phyloP scores from a whole-genome alignment of 129 eudicot species.

The carrot (Daucus carota) region DH1_v3.0 NC_030382.2:14052501-14053000 shows the following conservation, averaged over 20 bases:
- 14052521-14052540: neutral
- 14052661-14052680: neutral
- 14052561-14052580: neutral
- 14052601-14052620: neutral
- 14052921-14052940: constrained; percentile 72
- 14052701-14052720: constrained; percentile 71
- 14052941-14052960: constrained; percentile 91
- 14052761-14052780: constrained; percentile 90
- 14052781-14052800: constrained; percentile 76
- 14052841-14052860: constrained; percentile 65
- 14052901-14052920: constrained; percentile 80
- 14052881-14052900: constrained; percentile 63
- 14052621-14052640: neutral
- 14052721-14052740: constrained; percentile 77
- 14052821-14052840: constrained; percentile 82
- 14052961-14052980: neutral
- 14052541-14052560: neutral
- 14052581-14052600: neutral
- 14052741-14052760: constrained; percentile 50
- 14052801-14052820: constrained; percentile 72
- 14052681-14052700: neutral
- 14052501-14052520: neutral
- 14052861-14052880: constrained; percentile 62
- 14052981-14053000: constrained; percentile 9
- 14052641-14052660: neutral